Evolutionary conservation across 2,329 filamentous ascomycete species (phyloP).

Genomic region (Hypoxylon sp.): DNA sequence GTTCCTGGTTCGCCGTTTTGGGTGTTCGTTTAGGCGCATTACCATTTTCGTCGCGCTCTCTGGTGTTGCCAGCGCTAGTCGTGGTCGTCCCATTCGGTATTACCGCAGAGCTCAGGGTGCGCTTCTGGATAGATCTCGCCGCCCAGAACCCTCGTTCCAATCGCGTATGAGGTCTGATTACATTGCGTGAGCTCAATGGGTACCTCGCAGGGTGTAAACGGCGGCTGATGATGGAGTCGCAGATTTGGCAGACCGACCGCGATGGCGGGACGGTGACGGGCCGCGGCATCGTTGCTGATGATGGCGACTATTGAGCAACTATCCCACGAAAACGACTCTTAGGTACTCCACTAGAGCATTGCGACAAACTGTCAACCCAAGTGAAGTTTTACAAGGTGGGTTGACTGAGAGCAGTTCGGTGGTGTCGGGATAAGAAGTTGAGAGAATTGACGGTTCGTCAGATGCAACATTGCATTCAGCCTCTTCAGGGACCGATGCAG

Average conservation of each 20-base stretch:
- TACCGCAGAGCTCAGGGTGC: constrained; percentile 14
- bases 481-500: background rate
- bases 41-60: background rate
- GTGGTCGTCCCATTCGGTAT: constrained; percentile 15
- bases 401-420: no score
- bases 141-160: constrained; percentile 13
- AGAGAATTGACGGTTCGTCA: constrained; percentile 5
- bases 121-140: background rate
- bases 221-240: constrained; percentile 43
- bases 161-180: constrained; percentile 32
- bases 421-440: constrained; percentile 15
- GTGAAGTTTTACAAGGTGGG: background rate
- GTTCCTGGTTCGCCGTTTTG: constrained; percentile 22
- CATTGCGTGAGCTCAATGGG: constrained; percentile 44
- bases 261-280: constrained; percentile 32
- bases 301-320: background rate
- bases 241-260: constrained; percentile 42
- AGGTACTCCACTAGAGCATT: background rate
- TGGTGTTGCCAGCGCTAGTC: background rate
- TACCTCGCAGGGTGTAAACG: constrained; percentile 33
- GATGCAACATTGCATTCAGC: constrained; percentile 19
- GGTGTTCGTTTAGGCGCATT: constrained; percentile 5
- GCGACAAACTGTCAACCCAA: background rate
- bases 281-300: constrained; percentile 38
- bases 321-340: background rate